Base-by-base conservation (phyloP, 148 eudicot genomes). In the Vaccinium myrtillus region DNA sequence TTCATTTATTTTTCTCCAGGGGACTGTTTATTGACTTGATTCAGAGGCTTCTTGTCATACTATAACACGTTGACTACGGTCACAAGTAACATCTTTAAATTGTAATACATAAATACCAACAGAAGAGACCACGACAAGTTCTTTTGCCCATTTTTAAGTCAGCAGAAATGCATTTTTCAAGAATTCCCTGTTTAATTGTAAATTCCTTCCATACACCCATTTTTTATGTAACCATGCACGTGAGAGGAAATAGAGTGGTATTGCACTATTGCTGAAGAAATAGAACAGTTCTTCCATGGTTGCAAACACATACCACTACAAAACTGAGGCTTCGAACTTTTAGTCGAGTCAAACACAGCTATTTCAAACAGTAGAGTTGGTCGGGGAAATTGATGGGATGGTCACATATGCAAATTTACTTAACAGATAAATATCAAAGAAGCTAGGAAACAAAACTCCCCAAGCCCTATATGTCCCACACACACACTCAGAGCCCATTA, bases 311-410 rank as follows among this genome's bases (percentile, higher is more conserved):
- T 14, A 12, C 39, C 2, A 8, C 39, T 43, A 70, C 77, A 43
- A 75, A 75, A 49, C 32, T 77, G 19, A 75, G 53, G 79, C 79
- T 77, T 25, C 50, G 32, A 77, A 12, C 56, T 77, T 77, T 77
- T 1, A 67, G 8, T 48, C 5, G 13, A 25, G 15, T 77, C 54
- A 50, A 49, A 50, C 79, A 77, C 13, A 21, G 19, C 16, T 77
- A 21, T 77, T 50, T 50, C 79, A 51, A 77, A 48, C 58, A 49
- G 27, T 50, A 77, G 18, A 49, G 58, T 21, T 50, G 56, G 56
- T 46, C 79, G 5, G 1, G 79, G 23, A 77, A 48, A 48, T 49
- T n/a, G 32, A 36, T 19, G 78, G 49, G 27, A 63, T 39, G 23
- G 23, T 46, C 39, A 53, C 36, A 77, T 51, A n/a, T 77, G 80